Evolutionary conservation across 805 yeast genomes (phyloP), one percentile per base, ranked within the genome.

Genomic region (Tetrapisispora fleetii): DNA sequence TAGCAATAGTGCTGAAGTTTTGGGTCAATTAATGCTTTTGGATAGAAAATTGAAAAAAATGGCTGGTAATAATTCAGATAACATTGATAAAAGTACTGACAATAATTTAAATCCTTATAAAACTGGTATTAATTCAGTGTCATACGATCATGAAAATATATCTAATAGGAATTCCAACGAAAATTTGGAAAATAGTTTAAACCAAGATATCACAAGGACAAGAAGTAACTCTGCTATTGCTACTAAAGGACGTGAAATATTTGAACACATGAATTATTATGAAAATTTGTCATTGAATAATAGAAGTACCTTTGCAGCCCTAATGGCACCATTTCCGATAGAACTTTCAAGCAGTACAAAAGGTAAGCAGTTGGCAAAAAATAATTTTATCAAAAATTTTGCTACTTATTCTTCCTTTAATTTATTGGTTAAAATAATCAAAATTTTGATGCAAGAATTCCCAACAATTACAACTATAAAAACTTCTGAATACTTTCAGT

Each of bases 261-360:
- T 37, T 40, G 68, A 65, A 39, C 60, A 56, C 43, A 56, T 60
- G 16, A 61, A 61, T 52, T 48, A 56, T 35, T 46, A 47, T 2
- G 48, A 51, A 22, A 54, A 53, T 37, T 45, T 54, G 2, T 43
- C 56, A 9, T 33, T 53, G 27, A 51, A 59, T 32, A 54, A 59
- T 42, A 52, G 51, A 28, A 39, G 49, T 13, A 47, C 60, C 8
- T 55, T 56, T 40, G 27, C 48, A 7, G 43, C 51, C 2, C 41
- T 60, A n/a, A 54, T 58, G 42, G 59, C 64, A 17, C 40, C 42
- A 16, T 58, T 63, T 59, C 68, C 70, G 1, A 30, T 51, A 37
- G 68, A 67, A 1, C 45, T 65, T 33, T 54, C 58, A 4, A 48
- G 50, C 21, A 60, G 45, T 22, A 39, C 53, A 4, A 58, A 59